Conservation (phyloP, 2,329 filamentous ascomycete species). For the Thielaviopsis punctulata region DNA sequence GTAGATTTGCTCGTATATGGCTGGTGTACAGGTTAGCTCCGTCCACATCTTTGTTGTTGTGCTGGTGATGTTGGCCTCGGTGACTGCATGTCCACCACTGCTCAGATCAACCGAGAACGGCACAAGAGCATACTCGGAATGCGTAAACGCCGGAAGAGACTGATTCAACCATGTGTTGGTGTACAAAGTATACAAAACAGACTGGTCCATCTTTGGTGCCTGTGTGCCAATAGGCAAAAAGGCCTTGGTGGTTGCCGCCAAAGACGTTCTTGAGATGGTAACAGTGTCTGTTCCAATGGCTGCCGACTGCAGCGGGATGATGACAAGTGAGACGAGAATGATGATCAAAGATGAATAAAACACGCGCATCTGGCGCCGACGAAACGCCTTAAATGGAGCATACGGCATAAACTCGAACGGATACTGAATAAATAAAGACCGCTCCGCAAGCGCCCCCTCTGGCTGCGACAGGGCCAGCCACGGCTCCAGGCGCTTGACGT, state of each 20-base stretch:
- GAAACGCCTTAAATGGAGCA: conserved; percentile 19
- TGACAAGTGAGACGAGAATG: conserved; percentile 34
- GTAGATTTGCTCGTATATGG: conserved; percentile 12
- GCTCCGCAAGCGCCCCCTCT: conserved; percentile 23
- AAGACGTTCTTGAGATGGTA: conserved; percentile 3
- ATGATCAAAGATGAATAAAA: conserved; percentile 30
- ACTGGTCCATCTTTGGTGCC: conserved; percentile 15
- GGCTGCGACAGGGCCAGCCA: conserved; percentile 38
- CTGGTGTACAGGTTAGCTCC: conserved; percentile 22
- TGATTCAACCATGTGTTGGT: conserved; percentile 30
- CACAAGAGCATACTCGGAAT: conserved; percentile 23
- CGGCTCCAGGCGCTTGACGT: conserved; percentile 40
- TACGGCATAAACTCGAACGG: conserved; percentile 24
- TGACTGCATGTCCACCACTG: neutral
- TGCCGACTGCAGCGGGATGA: conserved; percentile 39
- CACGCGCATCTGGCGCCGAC: conserved; percentile 33
- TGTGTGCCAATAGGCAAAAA: conserved; percentile 16
- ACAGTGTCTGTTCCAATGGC: conserved; percentile 28
- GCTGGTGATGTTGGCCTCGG: conserved; percentile 16
- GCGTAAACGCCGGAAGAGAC: conserved; percentile 25
- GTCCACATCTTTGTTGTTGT: conserved; percentile 20
- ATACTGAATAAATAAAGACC: conserved; percentile 36
- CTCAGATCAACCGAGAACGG: conserved; percentile 22
- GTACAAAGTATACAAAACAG: conserved; percentile 28
- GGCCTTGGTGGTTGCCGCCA: conserved; percentile 7